Base-by-base conservation (phyloP, 495 filamentous ascomycete genomes). In the Xylaria intraflava region DNA sequence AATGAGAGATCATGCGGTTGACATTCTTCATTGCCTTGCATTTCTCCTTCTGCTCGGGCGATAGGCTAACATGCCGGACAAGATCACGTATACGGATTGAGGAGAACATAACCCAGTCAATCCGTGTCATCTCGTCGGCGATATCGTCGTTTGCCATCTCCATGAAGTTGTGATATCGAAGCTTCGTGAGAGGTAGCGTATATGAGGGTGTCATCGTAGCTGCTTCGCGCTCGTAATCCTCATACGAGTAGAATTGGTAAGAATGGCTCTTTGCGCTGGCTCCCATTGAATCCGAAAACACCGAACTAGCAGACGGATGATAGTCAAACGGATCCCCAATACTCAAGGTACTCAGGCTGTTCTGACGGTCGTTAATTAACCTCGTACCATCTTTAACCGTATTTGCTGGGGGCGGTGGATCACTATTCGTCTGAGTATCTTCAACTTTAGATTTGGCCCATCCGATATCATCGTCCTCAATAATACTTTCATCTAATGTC, bases 21-120 rank as follows among this genome's bases (percentile, higher is more conserved):
- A 97, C 89, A 62, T 94, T 86, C 53, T 83, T 80, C 57, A 96
- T 73, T 65, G 83, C 87, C 61, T 83, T 85, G 65, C 84, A 87
- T 60, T 85, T 88, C 51, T 89, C 85, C 69, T 86, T 88, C 54
- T 81, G 73, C 27, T 85, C 81, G 2, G 79, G 69, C 4, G 84
- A 79, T 42, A 95, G 72, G 61, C 83, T 90, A 56, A 95, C 89
- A 67, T 96, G 87, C 2, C 94, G 85, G 44, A 97, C 86, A 5
- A 96, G 78, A 69, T 98, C 94, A 43, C 93, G 87, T 39, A 91
- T 87, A n/a, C 88, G 84, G 65, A 97, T 94, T n/a, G 89, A 87
- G 58, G 86, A 90, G 69, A 95, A 96, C 83, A 95, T 90, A 62
- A 90, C 80, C 93, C 92, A 96, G 71, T 97, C 93, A 38, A 97